Evolutionary conservation across 2,329 filamentous ascomycete species (phyloP).

Genomic region (Diatrype stigma): DNA sequence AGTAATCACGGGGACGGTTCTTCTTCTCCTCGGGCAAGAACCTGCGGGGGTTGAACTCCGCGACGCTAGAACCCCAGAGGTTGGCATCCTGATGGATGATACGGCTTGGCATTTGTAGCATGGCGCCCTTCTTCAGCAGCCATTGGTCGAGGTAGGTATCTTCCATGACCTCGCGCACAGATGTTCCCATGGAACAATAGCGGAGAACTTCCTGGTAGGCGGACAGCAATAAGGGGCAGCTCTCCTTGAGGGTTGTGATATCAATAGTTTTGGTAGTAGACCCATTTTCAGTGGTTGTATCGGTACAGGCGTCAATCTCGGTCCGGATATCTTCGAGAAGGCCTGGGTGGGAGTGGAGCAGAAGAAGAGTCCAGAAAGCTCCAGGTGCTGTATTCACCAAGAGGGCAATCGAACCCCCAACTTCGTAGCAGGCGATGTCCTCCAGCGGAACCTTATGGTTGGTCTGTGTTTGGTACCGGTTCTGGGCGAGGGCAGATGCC

Average conservation of each 20-base stretch:
- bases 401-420: slow-evolving; percentile 35
- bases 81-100: slow-evolving; percentile 19
- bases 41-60: slow-evolving; percentile 17
- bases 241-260: slow-evolving; percentile 29
- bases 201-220: slow-evolving; percentile 39
- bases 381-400: slow-evolving; percentile 36
- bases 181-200: slow-evolving; percentile 32
- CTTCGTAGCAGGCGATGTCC: slow-evolving; percentile 38
- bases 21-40: slow-evolving; percentile 21
- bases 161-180: slow-evolving; percentile 25
- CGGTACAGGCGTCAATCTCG: slow-evolving; percentile 20
- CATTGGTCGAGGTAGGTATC: slow-evolving; percentile 22
- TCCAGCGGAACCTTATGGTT: slow-evolving; percentile 25
- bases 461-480: slow-evolving; percentile 30
- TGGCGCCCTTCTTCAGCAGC: slow-evolving; percentile 24
- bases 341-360: slow-evolving; percentile 26
- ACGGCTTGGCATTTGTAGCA: slow-evolving; percentile 24
- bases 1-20: slow-evolving; percentile 16
- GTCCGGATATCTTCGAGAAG: slow-evolving; percentile 28
- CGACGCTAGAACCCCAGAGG: slow-evolving; percentile 18
- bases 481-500: slow-evolving; percentile 31
- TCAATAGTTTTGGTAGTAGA: slow-evolving; percentile 13
- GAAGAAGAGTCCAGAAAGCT: slow-evolving; percentile 36
- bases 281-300: slow-evolving; percentile 8
- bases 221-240: slow-evolving; percentile 35